Conservation (phyloP, 495 filamentous ascomycete genomes). For the Penicillium desertorum region DNA sequence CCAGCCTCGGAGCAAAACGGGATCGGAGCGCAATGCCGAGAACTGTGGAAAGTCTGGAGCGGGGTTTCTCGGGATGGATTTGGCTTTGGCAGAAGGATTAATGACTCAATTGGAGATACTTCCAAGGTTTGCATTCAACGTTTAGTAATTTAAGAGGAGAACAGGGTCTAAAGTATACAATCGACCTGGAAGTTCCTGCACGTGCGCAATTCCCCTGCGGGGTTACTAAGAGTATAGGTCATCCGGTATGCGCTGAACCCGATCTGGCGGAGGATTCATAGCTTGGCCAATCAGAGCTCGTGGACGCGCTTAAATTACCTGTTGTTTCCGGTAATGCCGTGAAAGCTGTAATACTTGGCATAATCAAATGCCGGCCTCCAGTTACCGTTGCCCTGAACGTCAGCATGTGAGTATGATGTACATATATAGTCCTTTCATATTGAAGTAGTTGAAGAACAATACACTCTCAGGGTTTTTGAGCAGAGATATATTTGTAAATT, state of each 20-base stretch:
- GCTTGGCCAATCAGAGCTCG: constrained; percentile 12
- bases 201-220: constrained; percentile 25
- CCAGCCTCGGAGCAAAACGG: constrained; percentile 30
- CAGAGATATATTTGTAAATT: not conserved
- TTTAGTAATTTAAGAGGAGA: not conserved
- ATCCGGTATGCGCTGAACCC: constrained; percentile 7
- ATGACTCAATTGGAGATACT: not conserved
- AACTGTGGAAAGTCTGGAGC: constrained; percentile 9
- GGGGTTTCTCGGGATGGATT: not conserved
- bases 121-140: not conserved
- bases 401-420: constrained; percentile 20
- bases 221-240: constrained; percentile 1
- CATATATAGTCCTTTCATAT: not conserved
- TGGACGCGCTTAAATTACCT: constrained; percentile 1
- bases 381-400: constrained; percentile 16
- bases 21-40: constrained; percentile 13
- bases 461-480: too few species aligned
- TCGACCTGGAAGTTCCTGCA: constrained; percentile 12
- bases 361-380: constrained; percentile 16
- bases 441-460: not conserved
- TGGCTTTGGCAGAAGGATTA: not conserved
- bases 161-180: not conserved
- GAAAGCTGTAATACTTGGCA: constrained; percentile 1
- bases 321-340: not conserved
- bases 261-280: constrained; percentile 11